Conservation (phyloP, 306 rosid genomes). For the Carpinus viminea region DNA sequence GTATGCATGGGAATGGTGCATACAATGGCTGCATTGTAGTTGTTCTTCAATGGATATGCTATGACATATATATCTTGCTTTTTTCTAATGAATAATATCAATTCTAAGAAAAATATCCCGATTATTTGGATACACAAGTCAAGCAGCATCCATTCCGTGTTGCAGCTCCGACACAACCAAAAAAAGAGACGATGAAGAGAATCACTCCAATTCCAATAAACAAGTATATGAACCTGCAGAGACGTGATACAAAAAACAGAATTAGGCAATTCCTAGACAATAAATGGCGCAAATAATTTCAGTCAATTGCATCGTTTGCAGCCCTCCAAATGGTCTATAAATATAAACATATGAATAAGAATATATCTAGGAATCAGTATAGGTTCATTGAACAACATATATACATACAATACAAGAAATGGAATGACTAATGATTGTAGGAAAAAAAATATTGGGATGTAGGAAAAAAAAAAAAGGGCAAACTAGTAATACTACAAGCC, state of each 20-base stretch:
- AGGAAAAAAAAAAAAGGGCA: neutral
- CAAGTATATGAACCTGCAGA: constrained; percentile 85
- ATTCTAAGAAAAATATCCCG: neutral
- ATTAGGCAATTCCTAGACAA: constrained; percentile 20
- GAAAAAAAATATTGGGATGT: neutral
- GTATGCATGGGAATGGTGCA: neutral
- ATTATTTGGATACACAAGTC: constrained; percentile 78
- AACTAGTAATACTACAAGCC: neutral
- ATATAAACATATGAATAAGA: neutral
- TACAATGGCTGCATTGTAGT: neutral
- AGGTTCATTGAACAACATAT: neutral
- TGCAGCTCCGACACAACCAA: constrained; percentile 79
- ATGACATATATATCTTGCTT: neutral
- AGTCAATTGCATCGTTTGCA: constrained; percentile 10
- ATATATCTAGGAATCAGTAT: neutral
- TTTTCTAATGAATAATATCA: neutral
- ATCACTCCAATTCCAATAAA: constrained; percentile 79
- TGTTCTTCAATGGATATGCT: neutral
- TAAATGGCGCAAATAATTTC: constrained; percentile 11
- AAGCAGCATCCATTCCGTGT: constrained; percentile 85
- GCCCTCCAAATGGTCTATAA: neutral
- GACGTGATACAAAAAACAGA: constrained; percentile 16
- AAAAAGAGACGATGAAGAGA: constrained; percentile 75
- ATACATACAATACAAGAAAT: constrained; percentile 4
- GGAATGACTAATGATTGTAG: neutral